Evolutionary conservation across 345 rosid species (phyloP).

Genomic region (Citrus glauca): DNA sequence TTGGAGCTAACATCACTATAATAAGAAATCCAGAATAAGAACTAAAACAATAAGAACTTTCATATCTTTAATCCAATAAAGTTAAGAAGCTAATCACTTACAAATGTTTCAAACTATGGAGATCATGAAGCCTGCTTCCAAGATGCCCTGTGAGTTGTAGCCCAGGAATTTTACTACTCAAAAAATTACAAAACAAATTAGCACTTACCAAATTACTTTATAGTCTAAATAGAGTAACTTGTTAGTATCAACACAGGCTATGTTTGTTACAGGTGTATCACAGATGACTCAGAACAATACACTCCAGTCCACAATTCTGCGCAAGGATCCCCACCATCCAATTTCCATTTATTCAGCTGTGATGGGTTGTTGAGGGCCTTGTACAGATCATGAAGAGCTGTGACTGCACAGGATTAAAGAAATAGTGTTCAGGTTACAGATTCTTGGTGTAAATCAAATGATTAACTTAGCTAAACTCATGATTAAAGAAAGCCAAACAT

Average conservation of each 20-base stretch:
- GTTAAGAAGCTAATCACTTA: slow-evolving; percentile 30
- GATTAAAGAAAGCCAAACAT: not conserved
- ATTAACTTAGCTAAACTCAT: not conserved
- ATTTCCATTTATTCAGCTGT: slow-evolving; percentile 73
- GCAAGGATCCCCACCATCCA: slow-evolving; percentile 79
- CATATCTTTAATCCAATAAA: not conserved
- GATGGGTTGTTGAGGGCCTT: slow-evolving; percentile 46
- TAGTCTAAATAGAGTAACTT: not conserved
- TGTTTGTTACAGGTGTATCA: slow-evolving; percentile 53
- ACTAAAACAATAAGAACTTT: not conserved
- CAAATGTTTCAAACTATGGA: slow-evolving; percentile 67
- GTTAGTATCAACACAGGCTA: not conserved
- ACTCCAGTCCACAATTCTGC: slow-evolving; percentile 83
- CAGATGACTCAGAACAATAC: slow-evolving; percentile 66
- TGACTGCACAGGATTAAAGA: slow-evolving; percentile 38
- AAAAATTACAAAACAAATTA: slow-evolving; percentile 11
- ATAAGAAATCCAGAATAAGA: slow-evolving; percentile 17
- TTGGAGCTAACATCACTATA: slow-evolving; percentile 81
- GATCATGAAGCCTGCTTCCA: slow-evolving; percentile 62
- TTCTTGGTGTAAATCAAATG: not conserved
- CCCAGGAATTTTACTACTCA: slow-evolving; percentile 49
- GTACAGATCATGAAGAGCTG: slow-evolving; percentile 61
- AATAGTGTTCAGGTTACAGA: slow-evolving; percentile 1
- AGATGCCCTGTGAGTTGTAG: slow-evolving; percentile 64
- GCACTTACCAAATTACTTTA: not conserved